These are phyloP conservation scores for Phaseolus coccineus DNA, from an alignment of 331 rosid species.

Conservation along the genomic window DNA sequence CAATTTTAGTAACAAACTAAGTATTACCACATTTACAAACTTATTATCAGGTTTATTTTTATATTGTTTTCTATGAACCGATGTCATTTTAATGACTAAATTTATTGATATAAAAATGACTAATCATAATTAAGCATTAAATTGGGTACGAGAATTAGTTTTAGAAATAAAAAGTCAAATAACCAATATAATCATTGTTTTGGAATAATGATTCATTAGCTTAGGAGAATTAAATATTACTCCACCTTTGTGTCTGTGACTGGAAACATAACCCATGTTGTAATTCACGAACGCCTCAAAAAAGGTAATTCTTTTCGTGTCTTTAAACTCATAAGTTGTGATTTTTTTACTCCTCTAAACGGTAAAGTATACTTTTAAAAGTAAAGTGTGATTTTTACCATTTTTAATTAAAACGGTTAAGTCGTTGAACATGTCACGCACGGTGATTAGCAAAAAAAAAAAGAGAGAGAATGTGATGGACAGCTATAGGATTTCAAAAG, in stretches of 20 bases:
- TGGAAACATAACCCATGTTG: neutral
- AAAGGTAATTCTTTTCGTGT: neutral
- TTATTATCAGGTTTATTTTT: no score
- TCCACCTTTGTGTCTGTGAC: neutral
- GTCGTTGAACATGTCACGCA: neutral
- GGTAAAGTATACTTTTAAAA: neutral
- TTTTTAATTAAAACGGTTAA: conserved; percentile 1
- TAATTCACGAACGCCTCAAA: neutral
- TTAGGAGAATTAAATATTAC: neutral
- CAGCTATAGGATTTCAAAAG: neutral
- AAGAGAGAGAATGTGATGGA: neutral
- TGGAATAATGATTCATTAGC: no score
- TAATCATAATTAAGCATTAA: neutral
- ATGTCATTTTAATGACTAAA: no score
- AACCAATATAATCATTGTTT: neutral
- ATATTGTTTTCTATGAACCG: no score
- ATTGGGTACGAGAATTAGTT: neutral
- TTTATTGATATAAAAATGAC: no score
- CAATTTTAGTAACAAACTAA: no score
- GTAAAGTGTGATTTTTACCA: neutral
- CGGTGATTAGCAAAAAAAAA: neutral
- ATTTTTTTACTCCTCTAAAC: neutral
- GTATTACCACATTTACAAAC: no score
- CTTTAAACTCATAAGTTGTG: neutral
- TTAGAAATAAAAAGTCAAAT: neutral